Conservation (phyloP, 108 stramenopile genomes). For the Cyclotella sp. region DNA sequence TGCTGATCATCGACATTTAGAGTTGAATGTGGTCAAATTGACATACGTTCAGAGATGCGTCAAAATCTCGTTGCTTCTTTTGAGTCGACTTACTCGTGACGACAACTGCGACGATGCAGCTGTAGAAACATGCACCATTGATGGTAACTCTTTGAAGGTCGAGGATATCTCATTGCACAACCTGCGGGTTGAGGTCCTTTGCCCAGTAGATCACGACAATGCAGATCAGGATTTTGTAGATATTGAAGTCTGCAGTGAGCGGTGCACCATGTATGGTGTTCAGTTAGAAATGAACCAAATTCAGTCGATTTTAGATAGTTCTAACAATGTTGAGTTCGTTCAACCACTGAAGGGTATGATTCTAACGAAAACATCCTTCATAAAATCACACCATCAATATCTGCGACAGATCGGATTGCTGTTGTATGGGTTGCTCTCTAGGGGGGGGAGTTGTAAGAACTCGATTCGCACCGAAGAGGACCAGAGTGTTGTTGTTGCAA, state of each 20-base stretch:
- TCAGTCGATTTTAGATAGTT: neutral
- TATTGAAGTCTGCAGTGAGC: too few species aligned
- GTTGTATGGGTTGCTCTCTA: neutral
- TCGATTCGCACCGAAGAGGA: neutral
- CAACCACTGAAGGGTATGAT: neutral
- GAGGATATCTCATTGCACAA: neutral
- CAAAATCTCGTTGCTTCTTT: neutral
- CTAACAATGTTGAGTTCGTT: neutral
- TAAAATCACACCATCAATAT: neutral
- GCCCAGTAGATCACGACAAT: too few species aligned
- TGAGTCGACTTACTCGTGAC: neutral
- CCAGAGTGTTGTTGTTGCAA: neutral
- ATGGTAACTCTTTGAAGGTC: neutral
- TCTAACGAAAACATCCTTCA: neutral
- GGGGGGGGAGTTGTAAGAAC: neutral
- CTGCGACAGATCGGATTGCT: neutral
- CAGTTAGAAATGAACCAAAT: neutral
- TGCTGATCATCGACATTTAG: neutral
- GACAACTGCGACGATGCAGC: neutral
- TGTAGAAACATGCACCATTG: neutral
- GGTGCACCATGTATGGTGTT: too few species aligned
- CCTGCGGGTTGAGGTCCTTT: neutral
- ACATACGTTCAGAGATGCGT: neutral
- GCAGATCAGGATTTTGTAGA: too few species aligned
- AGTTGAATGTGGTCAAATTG: neutral